Base-by-base conservation (phyloP, 1,284 basidiomycete species). In the Ceratobasidium sp. region DNA sequence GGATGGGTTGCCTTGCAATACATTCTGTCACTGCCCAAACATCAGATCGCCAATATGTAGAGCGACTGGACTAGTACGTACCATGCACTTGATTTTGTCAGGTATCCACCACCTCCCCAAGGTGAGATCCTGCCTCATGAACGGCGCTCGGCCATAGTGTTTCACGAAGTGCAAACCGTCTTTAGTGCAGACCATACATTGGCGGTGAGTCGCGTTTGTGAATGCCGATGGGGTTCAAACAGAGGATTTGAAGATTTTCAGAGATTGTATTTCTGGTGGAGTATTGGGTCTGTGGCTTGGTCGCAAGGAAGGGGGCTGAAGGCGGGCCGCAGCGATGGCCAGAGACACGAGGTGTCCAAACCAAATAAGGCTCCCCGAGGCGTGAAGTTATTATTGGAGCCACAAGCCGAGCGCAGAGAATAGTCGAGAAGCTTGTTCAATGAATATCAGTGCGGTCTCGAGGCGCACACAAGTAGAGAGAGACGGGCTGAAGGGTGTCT, bases 111-210 rank as follows among this genome's bases (percentile, higher is more conserved):
- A 99, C 75, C 91, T 92, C 76, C 96, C 92, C 52, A 99, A 80
- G 0, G 91, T 91, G 62, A 96, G 89, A 75, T 99, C 96, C 72
- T 95, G 91, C 0, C 95, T 97, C 1, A 97, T 90, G 31, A 99
- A 86, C 74, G 99, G 93, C 0, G 94, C 96, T 73, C 98, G 89
- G 0, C 96, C 96, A 75, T 98, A 99, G 79, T 98, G 99, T 80
- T 98, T 98, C 69, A 98, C 94, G 90, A 96, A 94, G 76, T 97
- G 96, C 78, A 99, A 99, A 79, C 99, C 97, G 79, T 99, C 96
- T 0, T 93, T 90, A 0, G 97, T 96, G 78, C 99, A 99, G 34
- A 99, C 93, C 64, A 93, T 94, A 32, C 97, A 87, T 80, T 99
- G 96, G 80, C 97, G 99, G 53, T 99, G 83, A 75, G 99, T 98